Evolutionary conservation across 257 asterid species (phyloP), one percentile per base, ranked within the genome.

Genomic region (Rauvolfia tetraphylla): DNA sequence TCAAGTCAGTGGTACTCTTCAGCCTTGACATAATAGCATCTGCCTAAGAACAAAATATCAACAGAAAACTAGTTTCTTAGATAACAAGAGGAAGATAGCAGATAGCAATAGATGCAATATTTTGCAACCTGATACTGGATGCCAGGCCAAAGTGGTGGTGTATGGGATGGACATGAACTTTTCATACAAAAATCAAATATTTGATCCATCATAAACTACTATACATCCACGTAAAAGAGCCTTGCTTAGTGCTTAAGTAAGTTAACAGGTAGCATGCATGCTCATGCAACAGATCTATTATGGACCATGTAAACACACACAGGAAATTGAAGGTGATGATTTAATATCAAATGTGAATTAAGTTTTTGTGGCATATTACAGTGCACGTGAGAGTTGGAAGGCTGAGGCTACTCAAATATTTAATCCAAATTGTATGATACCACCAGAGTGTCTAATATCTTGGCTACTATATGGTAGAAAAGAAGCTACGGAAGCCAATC

Each of bases 1-100:
- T 75, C 84, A 89, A 62, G 42, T 79, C 74, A 62, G 65, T 79
- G 53, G 77, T 41, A 76, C 73, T 73, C 79, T 83, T 61, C 76
- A 91, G 89, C 86, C 79, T 87, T 68, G 70, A 81, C 70, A 90
- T 67, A 39, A 93, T 87, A 81, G 96, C 96, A 80, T 91, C 97
- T 61, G 97, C 96, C 97, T 91, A 71, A 74, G 56, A 85, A 72
- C 62, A 67, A 81, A 79, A 38, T 33, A 33, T 42, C 59, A 59
- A 75, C 36, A 80, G 29, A 39, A 81, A 36, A 62, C 39, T 17
- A 15, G 42, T 14, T 62, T 62, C 69, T 62, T 62, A 62, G 42
- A 31, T 62, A 62, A 62, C 69, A 62, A 62, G 34, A 31, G 42
- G 18, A 31, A 61, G 13, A 29, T 33, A 61, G 11, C 39, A 15